phyloP scores from a whole-genome alignment of 2,329 filamentous ascomycete species.

The Penicillium sp. region DNA sequence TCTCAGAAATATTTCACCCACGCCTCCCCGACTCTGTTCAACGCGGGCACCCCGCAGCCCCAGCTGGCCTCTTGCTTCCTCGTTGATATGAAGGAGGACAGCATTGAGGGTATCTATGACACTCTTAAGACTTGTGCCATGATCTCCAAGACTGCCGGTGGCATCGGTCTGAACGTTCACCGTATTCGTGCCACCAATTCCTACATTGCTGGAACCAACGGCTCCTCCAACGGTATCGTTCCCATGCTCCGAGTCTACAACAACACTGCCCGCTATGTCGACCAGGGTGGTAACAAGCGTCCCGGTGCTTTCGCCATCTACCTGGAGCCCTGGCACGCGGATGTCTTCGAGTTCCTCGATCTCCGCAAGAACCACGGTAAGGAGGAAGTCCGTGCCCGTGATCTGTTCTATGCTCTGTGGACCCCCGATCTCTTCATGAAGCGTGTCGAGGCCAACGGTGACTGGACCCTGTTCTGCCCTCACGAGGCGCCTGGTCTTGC shows the following conservation, averaged over 20 bases:
- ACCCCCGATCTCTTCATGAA: slow-evolving; percentile 99
- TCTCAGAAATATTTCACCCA: slow-evolving; percentile 99
- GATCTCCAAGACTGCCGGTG: slow-evolving; percentile 99
- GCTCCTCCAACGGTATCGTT: slow-evolving; percentile 94
- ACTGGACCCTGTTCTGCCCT: slow-evolving; percentile 98
- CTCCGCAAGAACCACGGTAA: slow-evolving; percentile 99
- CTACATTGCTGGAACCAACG: slow-evolving; percentile 97
- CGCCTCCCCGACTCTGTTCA: slow-evolving; percentile 96
- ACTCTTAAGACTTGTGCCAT: slow-evolving; percentile 98
- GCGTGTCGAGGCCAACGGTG: slow-evolving; percentile 92
- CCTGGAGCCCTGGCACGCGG: slow-evolving; percentile 97
- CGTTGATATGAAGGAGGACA: slow-evolving; percentile 99
- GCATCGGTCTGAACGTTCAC: slow-evolving; percentile 95
- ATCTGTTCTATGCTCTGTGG: slow-evolving; percentile 97
- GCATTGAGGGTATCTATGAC: slow-evolving; percentile 98
- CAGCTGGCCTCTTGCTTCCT: slow-evolving; percentile 98
- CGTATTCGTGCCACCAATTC: slow-evolving; percentile 96
- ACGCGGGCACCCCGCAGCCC: slow-evolving; percentile 90
- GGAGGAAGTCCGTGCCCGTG: slow-evolving; percentile 94
- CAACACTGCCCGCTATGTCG: slow-evolving; percentile 98
- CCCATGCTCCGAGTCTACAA: slow-evolving; percentile 99
- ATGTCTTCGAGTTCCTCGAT: slow-evolving; percentile 96
- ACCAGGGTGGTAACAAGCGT: slow-evolving; percentile 98
- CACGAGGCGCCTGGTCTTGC: slow-evolving; percentile 94
- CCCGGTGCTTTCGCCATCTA: slow-evolving; percentile 99